These are phyloP conservation scores for Psilocybe mexicana DNA, from an alignment of 1,284 basidiomycete genomes.

Conservation along the genomic window DNA sequence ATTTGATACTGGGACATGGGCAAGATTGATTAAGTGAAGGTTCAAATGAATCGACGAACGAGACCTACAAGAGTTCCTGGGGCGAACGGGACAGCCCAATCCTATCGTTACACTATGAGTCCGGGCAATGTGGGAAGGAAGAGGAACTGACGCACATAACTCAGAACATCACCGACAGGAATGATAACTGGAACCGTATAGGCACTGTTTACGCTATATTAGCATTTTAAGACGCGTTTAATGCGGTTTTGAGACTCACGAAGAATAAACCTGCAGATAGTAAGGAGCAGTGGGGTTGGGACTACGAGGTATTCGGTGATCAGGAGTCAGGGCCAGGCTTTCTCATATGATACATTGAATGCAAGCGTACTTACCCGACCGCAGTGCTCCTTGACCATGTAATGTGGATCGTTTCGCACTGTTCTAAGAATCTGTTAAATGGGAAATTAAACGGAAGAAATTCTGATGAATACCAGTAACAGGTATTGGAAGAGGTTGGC, in stretches of 20 bases:
- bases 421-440: constrained; percentile 34
- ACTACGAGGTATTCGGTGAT: constrained; percentile 28
- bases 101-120: constrained; percentile 31
- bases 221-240: background rate
- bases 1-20: constrained; percentile 52
- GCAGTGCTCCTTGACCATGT: constrained; percentile 47
- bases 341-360: background rate
- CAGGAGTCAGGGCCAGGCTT: background rate
- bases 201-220: constrained; percentile 30
- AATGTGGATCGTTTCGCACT: constrained; percentile 57
- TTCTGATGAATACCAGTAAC: constrained; percentile 40
- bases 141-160: constrained; percentile 40
- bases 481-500: constrained; percentile 46
- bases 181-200: constrained; percentile 55
- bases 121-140: background rate
- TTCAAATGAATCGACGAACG: background rate
- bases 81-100: constrained; percentile 57
- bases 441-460: background rate
- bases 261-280: constrained; percentile 61
- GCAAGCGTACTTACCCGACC: constrained; percentile 40
- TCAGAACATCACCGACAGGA: constrained; percentile 44
- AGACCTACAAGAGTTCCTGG: constrained; percentile 51
- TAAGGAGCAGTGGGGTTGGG: constrained; percentile 59
- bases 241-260: constrained; percentile 38
- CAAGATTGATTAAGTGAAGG: background rate